Evolutionary conservation across 106 monocot genomes (phyloP).

Genomic region (Dendrobium chrysotoxum): DNA sequence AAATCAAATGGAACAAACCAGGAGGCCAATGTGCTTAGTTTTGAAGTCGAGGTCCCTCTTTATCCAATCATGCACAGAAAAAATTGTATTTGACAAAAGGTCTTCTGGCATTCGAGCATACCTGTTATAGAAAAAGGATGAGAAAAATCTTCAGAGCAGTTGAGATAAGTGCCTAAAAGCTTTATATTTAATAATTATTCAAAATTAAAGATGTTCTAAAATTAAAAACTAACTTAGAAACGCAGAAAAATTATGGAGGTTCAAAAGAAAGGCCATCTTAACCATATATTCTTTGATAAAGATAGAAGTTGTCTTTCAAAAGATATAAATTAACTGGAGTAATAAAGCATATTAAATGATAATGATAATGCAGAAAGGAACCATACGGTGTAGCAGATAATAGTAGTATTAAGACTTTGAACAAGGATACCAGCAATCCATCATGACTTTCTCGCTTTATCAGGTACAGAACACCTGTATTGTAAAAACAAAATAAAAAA

Average conservation of each 20-base stretch:
- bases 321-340: neutral
- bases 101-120: conserved; percentile 73
- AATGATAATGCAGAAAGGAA: neutral
- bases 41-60: conserved; percentile 23
- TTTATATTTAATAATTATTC: neutral
- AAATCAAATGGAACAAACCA: conserved; percentile 39
- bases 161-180: neutral
- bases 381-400: conserved; percentile 73
- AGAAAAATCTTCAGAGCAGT: neutral
- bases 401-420: conserved; percentile 58
- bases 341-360: neutral
- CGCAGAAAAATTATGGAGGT: neutral
- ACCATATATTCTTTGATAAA: no score
- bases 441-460: conserved; percentile 46
- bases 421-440: conserved; percentile 35
- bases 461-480: conserved; percentile 54
- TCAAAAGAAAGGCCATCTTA: no score
- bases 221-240: neutral
- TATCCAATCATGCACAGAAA: conserved; percentile 25
- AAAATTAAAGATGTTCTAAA: neutral
- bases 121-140: conserved; percentile 26
- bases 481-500: neutral
- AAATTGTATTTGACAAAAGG: conserved; percentile 42
- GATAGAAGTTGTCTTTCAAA: no score
- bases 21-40: conserved; percentile 29